Percentiles rank a stretch among this genome's conserved stretches.
phyloP scores from a whole-genome alignment of 108 stramenopile genomes.

The Discostella pseudostelligera region DNA sequence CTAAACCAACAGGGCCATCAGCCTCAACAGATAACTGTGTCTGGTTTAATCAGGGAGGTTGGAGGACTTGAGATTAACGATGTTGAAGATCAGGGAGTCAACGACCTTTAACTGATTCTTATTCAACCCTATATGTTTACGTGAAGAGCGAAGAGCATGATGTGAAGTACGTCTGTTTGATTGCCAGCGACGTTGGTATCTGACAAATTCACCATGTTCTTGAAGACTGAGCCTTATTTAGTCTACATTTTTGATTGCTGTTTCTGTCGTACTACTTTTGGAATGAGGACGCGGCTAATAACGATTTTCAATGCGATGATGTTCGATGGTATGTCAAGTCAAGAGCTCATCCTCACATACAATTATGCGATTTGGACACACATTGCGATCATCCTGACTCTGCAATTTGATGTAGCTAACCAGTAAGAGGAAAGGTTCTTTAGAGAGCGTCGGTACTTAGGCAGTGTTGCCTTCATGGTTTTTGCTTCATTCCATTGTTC shows the following conservation, averaged over 20 bases:
- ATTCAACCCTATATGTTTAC: slow-evolving; percentile 12
- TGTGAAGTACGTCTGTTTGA: slow-evolving; percentile 12
- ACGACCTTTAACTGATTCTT: slow-evolving; percentile 6
- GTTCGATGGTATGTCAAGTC: no score
- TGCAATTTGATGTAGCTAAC: no score
- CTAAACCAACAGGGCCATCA: slow-evolving; percentile 19
- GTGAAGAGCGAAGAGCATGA: slow-evolving; percentile 6
- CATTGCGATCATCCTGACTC: no score
- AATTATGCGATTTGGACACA: no score
- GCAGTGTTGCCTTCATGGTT: no score
- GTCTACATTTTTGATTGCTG: not conserved
- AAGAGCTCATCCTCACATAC: no score
- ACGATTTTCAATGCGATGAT: no score
- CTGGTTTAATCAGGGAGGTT: slow-evolving; percentile 36
- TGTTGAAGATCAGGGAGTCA: slow-evolving; percentile 17
- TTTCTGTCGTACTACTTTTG: no score
- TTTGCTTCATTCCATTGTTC: no score
- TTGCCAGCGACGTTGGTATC: not conserved
- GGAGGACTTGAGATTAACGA: slow-evolving; percentile 30
- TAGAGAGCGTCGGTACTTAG: no score
- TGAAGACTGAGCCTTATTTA: not conserved
- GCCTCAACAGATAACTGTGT: slow-evolving; percentile 45
- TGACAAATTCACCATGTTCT: not conserved
- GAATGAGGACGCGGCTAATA: no score
- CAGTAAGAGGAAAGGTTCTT: no score